phyloP scores from a whole-genome alignment of 768 basidiomycete genomes.

The Collybia mongolica region DNA sequence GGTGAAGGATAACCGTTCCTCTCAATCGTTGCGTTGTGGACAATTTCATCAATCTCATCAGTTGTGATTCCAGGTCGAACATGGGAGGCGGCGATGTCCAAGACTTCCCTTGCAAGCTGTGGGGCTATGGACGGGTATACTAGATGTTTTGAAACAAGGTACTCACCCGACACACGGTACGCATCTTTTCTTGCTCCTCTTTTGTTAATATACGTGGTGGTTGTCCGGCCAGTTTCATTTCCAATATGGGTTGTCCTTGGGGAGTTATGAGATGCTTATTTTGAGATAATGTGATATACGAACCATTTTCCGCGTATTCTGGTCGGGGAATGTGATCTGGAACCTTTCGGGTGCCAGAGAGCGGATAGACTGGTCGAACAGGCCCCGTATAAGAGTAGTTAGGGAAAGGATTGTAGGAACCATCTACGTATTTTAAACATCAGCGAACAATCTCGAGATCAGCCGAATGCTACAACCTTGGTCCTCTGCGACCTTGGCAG shows the following conservation, averaged over 20 bases:
- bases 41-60: slow-evolving; percentile 91
- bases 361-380: slow-evolving; percentile 83
- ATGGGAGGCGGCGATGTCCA: slow-evolving; percentile 86
- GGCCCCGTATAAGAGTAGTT: slow-evolving; percentile 77
- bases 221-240: slow-evolving; percentile 56
- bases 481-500: slow-evolving; percentile 12
- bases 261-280: slow-evolving; percentile 12
- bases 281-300: slow-evolving; percentile 16
- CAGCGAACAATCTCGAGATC: neutral
- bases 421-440: slow-evolving; percentile 41
- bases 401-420: slow-evolving; percentile 78
- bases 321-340: slow-evolving; percentile 85
- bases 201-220: slow-evolving; percentile 62
- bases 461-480: slow-evolving; percentile 23
- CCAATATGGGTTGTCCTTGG: slow-evolving; percentile 58
- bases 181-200: slow-evolving; percentile 89
- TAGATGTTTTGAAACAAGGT: neutral
- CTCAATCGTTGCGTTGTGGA: slow-evolving; percentile 89
- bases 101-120: slow-evolving; percentile 88
- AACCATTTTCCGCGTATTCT: slow-evolving; percentile 74
- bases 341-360: slow-evolving; percentile 72
- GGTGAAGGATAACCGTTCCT: slow-evolving; percentile 93
- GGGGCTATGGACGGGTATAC: slow-evolving; percentile 4
- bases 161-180: slow-evolving; percentile 79
- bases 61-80: slow-evolving; percentile 93